Conservation (phyloP, 306 rosid species). For the Trifolium pratense region DNA sequence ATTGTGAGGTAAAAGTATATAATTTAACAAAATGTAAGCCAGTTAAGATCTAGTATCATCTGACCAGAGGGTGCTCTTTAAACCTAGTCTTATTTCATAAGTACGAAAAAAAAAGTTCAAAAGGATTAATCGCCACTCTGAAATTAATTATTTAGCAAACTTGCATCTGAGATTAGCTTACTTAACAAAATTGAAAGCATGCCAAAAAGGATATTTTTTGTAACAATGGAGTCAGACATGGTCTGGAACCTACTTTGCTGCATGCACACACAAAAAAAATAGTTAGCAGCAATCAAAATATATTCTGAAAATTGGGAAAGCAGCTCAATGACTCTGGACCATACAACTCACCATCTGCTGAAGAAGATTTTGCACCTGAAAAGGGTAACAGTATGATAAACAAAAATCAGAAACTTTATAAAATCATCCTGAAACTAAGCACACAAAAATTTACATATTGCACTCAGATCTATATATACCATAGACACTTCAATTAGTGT, state of each 20-base stretch:
- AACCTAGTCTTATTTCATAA: background rate
- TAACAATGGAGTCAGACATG: slow-evolving; percentile 90
- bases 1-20: background rate
- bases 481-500: background rate
- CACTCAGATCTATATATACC: background rate
- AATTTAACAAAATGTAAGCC: slow-evolving; percentile 7
- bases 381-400: background rate
- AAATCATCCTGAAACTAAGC: slow-evolving; percentile 26
- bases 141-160: slow-evolving; percentile 28
- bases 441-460: background rate
- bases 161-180: background rate
- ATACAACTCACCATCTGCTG: slow-evolving; percentile 89
- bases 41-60: slow-evolving; percentile 20
- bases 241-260: slow-evolving; percentile 96
- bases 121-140: background rate
- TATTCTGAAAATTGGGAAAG: slow-evolving; percentile 18
- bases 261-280: slow-evolving; percentile 43
- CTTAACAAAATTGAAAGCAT: slow-evolving; percentile 2
- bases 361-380: slow-evolving; percentile 97
- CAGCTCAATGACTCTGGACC: slow-evolving; percentile 31
- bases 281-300: slow-evolving; percentile 41
- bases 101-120: background rate
- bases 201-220: slow-evolving; percentile 86
- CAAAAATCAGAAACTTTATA: slow-evolving; percentile 31
- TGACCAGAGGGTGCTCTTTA: background rate